Base-by-base conservation (phyloP, 257 asterid genomes). In the Linaria vulgaris region DNA sequence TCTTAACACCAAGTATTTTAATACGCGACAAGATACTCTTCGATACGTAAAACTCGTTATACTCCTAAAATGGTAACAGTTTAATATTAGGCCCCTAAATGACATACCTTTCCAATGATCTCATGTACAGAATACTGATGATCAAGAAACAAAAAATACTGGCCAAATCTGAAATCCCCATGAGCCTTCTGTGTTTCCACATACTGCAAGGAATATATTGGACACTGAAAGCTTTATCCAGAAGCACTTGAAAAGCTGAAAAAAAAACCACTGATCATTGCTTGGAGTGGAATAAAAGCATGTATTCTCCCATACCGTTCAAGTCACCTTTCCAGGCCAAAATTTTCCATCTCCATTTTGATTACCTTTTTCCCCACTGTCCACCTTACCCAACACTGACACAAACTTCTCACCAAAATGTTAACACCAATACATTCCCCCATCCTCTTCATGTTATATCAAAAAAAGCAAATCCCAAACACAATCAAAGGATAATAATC, bases 271-370 rank as follows among this genome's bases (percentile, higher is more conserved):
- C 34, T 27, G 58, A 72, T 41, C 66, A 72, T 79, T 61, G 81
- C 82, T 79, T 79, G 85, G 82, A 79, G 78, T 79, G 69, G 71
- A 76, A 73, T 67, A 67, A 64, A 79, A 76, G 85, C 74, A 79
- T 73, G 27, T 49, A 76, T 62, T 7, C 63, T 49, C 34, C 48
- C 63, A 34, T 51, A 46, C 20, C 25, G 56, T 56, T 45, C 16
- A 71, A 67, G 75, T 67, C 71, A 82, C 48, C 74, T 61, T 73
- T 64, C 64, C 47, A 48, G 50, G 71, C 49, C 69, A 71, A 74
- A 56, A 61, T 44, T 43, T 24, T 44, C 50, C 72, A 69, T 69
- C 54, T 69, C 60, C 63, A 70, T 41, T 56, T 47, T 56, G 48
- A 74, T 69, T 46, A 56, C 50, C 56, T 30, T 48, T n/a, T 61